Evolutionary conservation across 1,284 basidiomycete species (phyloP).

Genomic region (Cerioporus squamosus): DNA sequence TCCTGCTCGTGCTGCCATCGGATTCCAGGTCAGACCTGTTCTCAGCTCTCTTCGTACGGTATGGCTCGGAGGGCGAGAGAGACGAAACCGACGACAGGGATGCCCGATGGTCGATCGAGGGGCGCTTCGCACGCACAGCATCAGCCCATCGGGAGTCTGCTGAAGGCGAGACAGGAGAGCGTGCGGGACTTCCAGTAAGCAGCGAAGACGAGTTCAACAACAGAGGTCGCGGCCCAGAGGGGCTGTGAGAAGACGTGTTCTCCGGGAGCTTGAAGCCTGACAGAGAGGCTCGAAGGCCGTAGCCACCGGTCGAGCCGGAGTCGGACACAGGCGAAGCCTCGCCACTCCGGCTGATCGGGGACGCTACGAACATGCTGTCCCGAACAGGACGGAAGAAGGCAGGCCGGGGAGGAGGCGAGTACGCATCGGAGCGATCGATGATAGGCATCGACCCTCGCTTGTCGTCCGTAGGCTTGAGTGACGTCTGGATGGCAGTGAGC

Average conservation of each 20-base stretch:
- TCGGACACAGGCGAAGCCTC: constrained; percentile 42
- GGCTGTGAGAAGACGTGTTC: constrained; percentile 19
- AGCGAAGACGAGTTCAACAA: constrained; percentile 53
- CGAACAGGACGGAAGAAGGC: constrained; percentile 60
- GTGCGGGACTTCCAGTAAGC: constrained; percentile 42
- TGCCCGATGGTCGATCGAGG: constrained; percentile 45
- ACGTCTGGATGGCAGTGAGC: constrained; percentile 15
- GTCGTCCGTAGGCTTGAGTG: constrained; percentile 21
- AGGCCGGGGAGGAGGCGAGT: constrained; percentile 62
- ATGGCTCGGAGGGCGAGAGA: constrained; percentile 52
- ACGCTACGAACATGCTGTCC: constrained; percentile 53
- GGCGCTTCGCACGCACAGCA: constrained; percentile 45
- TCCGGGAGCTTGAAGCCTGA: constrained; percentile 31
- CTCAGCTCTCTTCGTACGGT: constrained; percentile 22
- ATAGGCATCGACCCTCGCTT: constrained; percentile 49
- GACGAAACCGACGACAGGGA: constrained; percentile 70
- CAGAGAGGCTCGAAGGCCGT: constrained; percentile 36
- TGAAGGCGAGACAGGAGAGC: constrained; percentile 44
- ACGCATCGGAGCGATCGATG: constrained; percentile 42
- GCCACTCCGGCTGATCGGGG: constrained; percentile 43
- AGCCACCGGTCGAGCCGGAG: constrained; percentile 17
- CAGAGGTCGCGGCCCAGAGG: constrained; percentile 55
- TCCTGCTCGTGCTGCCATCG: constrained; percentile 55
- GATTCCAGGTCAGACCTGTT: constrained; percentile 57
- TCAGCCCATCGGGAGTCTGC: constrained; percentile 51